Evolutionary conservation across 176 grass and related monocot species (phyloP), one percentile per base, ranked within the genome.

Genomic region (Neostapfia colusana): DNA sequence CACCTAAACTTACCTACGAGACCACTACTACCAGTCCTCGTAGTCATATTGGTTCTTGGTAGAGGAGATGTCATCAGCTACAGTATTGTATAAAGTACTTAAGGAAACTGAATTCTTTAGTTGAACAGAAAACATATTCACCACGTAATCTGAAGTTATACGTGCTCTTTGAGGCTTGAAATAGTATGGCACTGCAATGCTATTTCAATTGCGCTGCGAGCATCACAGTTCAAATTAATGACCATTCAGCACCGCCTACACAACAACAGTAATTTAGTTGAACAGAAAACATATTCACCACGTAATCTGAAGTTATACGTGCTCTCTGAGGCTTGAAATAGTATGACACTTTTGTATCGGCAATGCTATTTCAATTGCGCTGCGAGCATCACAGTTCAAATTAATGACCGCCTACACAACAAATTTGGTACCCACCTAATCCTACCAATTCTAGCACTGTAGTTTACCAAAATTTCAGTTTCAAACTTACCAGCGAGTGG

Each of bases 401-500:
- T 0, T 13, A 10, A 12, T 76, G 13, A 20, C 68, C 0, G 2
- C 3, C 20, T 34, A 12, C 3, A n/a, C 56, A 67, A 10, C 35
- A 28, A 18, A 69, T 21, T 40, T 31, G 14, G 10, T 24, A 67
- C 9, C 44, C 10, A 28, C 7, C 42, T 11, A 10, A 5, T 55
- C 15, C 16, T 43, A 43, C 0, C 41, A 11, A n/a, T 48, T 63
- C 17, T 1, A 20, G 2, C 17, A 64, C 15, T 37, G 26, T 12
- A 13, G 1, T 3, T 10, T 1, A 5, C 3, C 20, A 14, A 76
- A 34, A 51, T 16, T 48, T 64, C 46, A 1, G 17, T 20, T 10
- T 5, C 4, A 34, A 49, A 34, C 75, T 66, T 89, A 98, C 95
- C 95, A 40, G 95, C 91, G 0, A 99, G 85, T 87, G 91, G 83